Evolutionary conservation across 441 rosid genomes (phyloP).

Genomic region (Mallotus repandus): DNA sequence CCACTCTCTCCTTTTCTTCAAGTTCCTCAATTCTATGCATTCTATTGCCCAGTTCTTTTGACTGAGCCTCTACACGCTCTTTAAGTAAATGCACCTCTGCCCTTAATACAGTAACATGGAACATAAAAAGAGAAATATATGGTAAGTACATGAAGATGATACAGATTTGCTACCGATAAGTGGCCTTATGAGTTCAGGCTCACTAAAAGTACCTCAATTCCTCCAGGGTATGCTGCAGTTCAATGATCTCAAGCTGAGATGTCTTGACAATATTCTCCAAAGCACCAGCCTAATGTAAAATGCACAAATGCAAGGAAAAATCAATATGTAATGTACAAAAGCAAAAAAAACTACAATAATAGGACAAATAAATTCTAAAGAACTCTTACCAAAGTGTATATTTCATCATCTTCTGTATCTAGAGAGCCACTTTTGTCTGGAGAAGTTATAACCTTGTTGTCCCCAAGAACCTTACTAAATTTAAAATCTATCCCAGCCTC

Average conservation of each 20-base stretch:
- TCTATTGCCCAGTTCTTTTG: conserved; percentile 67
- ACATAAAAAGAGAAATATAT: conserved; percentile 23
- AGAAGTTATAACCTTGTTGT: conserved; percentile 35
- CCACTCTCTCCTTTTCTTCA: conserved; percentile 83
- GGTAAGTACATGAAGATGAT: conserved; percentile 24
- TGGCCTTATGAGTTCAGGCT: conserved; percentile 6
- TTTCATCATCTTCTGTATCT: conserved; percentile 68
- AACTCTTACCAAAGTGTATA: conserved; percentile 66
- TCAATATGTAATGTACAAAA: conserved; percentile 13
- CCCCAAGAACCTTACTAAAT: conserved; percentile 44
- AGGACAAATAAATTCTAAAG: conserved; percentile 13
- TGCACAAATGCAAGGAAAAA: conserved; percentile 11
- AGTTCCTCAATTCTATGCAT: conserved; percentile 71
- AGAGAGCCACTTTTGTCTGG: conserved; percentile 30
- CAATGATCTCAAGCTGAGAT: conserved; percentile 81
- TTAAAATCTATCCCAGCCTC: conserved; percentile 71
- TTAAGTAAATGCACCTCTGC: conserved; percentile 70
- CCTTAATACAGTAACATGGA: conserved; percentile 52
- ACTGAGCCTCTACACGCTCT: conserved; percentile 65
- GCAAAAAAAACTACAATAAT: neutral
- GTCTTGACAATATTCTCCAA: conserved; percentile 86
- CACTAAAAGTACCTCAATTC: conserved; percentile 62
- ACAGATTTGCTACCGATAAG: conserved; percentile 7
- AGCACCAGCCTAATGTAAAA: conserved; percentile 68
- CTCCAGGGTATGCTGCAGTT: conserved; percentile 64